phyloP scores from a whole-genome alignment of 352 stramenopile species.

The Phytophthora podocarpi region DNA sequence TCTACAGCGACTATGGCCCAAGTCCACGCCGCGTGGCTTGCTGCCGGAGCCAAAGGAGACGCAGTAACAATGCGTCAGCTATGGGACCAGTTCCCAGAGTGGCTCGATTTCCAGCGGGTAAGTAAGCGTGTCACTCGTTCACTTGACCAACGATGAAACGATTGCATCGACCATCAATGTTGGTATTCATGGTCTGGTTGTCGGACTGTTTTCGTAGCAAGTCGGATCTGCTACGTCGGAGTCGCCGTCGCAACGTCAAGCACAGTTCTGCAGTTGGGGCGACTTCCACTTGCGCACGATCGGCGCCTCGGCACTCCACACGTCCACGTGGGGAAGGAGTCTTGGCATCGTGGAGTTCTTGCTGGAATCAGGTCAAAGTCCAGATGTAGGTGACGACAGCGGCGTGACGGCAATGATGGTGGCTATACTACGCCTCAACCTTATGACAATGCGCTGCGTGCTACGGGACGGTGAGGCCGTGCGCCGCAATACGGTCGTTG shows the following conservation, averaged over 20 bases:
- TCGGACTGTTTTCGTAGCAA: no score
- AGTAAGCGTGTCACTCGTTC: no score
- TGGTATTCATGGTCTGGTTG: no score
- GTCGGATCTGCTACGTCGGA: constrained; percentile 13
- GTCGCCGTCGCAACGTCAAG: constrained; percentile 9
- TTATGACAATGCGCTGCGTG: constrained; percentile 34
- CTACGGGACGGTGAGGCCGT: constrained; percentile 17
- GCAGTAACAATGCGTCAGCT: constrained; percentile 17
- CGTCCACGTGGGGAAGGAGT: constrained; percentile 23
- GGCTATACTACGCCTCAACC: constrained; percentile 26
- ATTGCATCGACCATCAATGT: no score
- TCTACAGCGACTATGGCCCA: no score
- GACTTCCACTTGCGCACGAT: constrained; percentile 28
- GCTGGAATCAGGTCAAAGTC: constrained; percentile 26
- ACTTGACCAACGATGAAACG: no score
- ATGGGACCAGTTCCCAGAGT: constrained; percentile 11
- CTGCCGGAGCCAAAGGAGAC: constrained; percentile 18
- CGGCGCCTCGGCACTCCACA: constrained; percentile 33
- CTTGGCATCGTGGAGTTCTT: constrained; percentile 22
- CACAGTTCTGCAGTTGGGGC: constrained; percentile 25
- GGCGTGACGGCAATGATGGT: constrained; percentile 37
- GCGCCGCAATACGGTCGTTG: constrained; percentile 24
- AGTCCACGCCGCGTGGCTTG: constrained; percentile 26
- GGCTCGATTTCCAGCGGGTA: constrained; percentile 34
- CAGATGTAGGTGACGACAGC: constrained; percentile 19